These are phyloP conservation scores for Podaxis carcinomalis DNA, from an alignment of 768 basidiomycete genomes.

Conservation along the genomic window DNA sequence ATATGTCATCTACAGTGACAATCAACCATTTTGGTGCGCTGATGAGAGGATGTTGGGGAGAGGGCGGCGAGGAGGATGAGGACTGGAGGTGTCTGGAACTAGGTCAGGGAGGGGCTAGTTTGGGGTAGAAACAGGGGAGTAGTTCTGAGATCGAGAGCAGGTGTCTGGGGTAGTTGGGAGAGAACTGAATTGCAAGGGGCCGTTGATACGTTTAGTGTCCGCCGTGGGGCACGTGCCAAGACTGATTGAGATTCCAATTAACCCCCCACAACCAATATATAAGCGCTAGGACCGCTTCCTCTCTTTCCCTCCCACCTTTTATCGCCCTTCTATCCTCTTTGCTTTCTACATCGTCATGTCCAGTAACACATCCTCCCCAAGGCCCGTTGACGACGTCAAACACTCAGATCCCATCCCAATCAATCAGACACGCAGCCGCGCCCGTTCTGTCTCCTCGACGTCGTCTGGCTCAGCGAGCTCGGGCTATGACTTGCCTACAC, in stretches of 20 bases:
- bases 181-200: neutral
- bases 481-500: constrained; percentile 48
- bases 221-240: constrained; percentile 11
- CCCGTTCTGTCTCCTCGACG: constrained; percentile 58
- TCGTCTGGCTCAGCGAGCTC: constrained; percentile 54
- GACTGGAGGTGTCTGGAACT: too few relatives aligned
- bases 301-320: constrained; percentile 15
- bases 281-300: constrained; percentile 9
- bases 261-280: constrained; percentile 17
- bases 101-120: neutral
- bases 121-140: neutral
- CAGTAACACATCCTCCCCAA: constrained; percentile 26
- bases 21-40: neutral
- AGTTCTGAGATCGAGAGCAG: neutral
- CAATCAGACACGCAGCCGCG: constrained; percentile 34
- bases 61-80: too few relatives aligned
- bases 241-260: constrained; percentile 8
- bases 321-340: constrained; percentile 18
- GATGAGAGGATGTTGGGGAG: neutral
- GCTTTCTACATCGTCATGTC: constrained; percentile 25
- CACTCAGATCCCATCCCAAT: constrained; percentile 70
- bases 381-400: constrained; percentile 23
- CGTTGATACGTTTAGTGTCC: neutral
- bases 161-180: neutral
- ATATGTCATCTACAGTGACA: neutral